Evolutionary conservation across 2,329 filamentous ascomycete species (phyloP).

Genomic region (Zelopaecilomyces penicillatus): DNA sequence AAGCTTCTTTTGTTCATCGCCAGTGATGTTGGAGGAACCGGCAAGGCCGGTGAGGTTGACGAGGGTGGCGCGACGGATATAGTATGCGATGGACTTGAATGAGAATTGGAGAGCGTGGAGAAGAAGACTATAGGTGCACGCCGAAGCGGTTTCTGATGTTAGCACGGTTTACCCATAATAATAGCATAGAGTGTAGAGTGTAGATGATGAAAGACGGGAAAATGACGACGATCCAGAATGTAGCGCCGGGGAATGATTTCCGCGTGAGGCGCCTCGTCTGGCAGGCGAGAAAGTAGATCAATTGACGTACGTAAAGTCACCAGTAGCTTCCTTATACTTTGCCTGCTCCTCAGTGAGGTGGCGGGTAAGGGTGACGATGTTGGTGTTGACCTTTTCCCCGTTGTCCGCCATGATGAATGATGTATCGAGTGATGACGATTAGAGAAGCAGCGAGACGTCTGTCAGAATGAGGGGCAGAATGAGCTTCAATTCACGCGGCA

Average conservation of each 20-base stretch:
- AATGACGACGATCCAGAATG: no score
- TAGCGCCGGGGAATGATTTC: no score
- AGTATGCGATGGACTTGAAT: constrained; percentile 99
- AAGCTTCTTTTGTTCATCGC: constrained; percentile 99
- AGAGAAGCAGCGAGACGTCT: constrained; percentile 1
- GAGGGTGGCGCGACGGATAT: constrained; percentile 90
- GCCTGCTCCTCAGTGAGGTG: constrained; percentile 94
- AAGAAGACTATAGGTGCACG: constrained; percentile 56
- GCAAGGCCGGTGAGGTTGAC: constrained; percentile 95
- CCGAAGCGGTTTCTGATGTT: no score
- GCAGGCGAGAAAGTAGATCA: no score
- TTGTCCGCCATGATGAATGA: constrained; percentile 26
- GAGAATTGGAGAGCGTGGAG: constrained; percentile 98
- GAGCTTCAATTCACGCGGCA: neutral
- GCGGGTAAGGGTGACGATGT: constrained; percentile 90
- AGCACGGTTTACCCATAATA: neutral
- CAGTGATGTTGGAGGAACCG: constrained; percentile 88
- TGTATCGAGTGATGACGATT: constrained; percentile 11
- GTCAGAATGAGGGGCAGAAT: constrained; percentile 1
- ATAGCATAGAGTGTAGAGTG: neutral
- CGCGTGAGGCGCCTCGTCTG: no score
- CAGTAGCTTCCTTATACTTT: constrained; percentile 89
- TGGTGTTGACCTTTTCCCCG: constrained; percentile 80
- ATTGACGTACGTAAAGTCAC: constrained; percentile 84
- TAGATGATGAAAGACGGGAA: neutral